phyloP scores from a whole-genome alignment of 768 basidiomycete species.

The Calocybe indica region DNA sequence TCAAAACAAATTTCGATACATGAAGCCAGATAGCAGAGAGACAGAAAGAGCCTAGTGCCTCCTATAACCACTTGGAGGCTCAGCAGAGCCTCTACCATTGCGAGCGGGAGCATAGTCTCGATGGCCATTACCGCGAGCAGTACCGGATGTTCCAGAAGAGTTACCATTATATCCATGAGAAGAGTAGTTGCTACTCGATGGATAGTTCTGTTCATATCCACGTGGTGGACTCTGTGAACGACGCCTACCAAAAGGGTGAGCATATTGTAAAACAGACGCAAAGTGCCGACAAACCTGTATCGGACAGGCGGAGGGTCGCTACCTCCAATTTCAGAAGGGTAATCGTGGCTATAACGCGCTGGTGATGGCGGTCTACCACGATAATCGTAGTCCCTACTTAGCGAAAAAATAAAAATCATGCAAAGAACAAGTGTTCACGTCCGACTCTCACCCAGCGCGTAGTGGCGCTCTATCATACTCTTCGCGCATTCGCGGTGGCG shows the following conservation, averaged over 20 bases:
- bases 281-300: slow-evolving; percentile 30
- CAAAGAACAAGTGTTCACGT: too few species aligned
- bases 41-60: slow-evolving; percentile 22
- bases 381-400: slow-evolving; percentile 50
- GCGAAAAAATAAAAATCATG: too few species aligned
- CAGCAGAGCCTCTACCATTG: slow-evolving; percentile 39
- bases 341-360: slow-evolving; percentile 44
- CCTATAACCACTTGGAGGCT: slow-evolving; percentile 32
- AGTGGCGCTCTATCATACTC: slow-evolving; percentile 52
- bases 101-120: slow-evolving; percentile 45
- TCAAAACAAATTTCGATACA: background rate
- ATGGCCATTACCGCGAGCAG: slow-evolving; percentile 21
- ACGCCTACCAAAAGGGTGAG: slow-evolving; percentile 35
- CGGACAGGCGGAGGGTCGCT: slow-evolving; percentile 38
- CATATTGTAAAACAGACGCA: background rate
- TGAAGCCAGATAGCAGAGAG: background rate
- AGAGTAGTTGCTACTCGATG: slow-evolving; percentile 10
- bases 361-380: slow-evolving; percentile 51
- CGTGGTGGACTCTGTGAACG: slow-evolving; percentile 69
- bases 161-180: slow-evolving; percentile 45
- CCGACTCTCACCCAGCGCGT: too few species aligned
- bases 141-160: slow-evolving; percentile 29
- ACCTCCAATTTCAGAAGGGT: slow-evolving; percentile 44
- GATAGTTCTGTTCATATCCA: slow-evolving; percentile 46
- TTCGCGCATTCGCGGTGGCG: slow-evolving; percentile 54